phyloP scores from a whole-genome alignment of 805 yeast genomes.

The Yarrowia porcina region DNA sequence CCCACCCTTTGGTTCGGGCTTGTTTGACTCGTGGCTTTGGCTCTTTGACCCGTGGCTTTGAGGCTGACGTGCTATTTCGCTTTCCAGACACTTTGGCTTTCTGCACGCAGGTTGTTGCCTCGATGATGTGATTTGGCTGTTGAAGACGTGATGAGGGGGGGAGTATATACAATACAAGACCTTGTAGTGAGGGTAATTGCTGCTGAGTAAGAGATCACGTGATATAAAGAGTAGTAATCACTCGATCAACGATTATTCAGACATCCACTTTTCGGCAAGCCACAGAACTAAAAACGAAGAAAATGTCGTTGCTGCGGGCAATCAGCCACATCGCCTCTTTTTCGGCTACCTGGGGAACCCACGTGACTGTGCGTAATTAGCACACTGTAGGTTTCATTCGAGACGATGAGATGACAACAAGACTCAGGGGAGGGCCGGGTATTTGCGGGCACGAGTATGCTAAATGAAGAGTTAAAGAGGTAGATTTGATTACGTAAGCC shows the following conservation, averaged over 20 bases:
- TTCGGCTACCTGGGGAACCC: background rate
- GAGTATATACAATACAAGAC: no score
- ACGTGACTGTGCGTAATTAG: slow-evolving; percentile 21
- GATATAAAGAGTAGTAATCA: no score
- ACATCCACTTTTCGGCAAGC: no score
- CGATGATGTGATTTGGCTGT: slow-evolving; percentile 20
- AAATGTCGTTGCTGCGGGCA: background rate
- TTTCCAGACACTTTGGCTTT: slow-evolving; percentile 4
- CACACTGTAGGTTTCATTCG: background rate
- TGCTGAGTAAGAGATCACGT: no score
- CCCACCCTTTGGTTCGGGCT: no score
- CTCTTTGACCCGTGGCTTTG: slow-evolving; percentile 22
- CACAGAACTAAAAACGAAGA: background rate
- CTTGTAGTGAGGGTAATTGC: no score
- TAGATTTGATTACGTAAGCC: background rate
- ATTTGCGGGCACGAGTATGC: no score
- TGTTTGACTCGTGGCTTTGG: slow-evolving; percentile 17
- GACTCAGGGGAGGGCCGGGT: no score
- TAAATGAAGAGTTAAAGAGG: no score
- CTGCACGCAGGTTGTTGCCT: slow-evolving; percentile 11
- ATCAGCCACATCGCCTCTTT: slow-evolving; percentile 16
- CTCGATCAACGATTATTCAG: no score
- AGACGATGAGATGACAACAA: no score
- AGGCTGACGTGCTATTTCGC: background rate
- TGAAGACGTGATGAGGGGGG: slow-evolving; percentile 6